These are phyloP conservation scores for Pogostemon cablin DNA, from an alignment of 257 asterid genomes.

Conservation along the genomic window DNA sequence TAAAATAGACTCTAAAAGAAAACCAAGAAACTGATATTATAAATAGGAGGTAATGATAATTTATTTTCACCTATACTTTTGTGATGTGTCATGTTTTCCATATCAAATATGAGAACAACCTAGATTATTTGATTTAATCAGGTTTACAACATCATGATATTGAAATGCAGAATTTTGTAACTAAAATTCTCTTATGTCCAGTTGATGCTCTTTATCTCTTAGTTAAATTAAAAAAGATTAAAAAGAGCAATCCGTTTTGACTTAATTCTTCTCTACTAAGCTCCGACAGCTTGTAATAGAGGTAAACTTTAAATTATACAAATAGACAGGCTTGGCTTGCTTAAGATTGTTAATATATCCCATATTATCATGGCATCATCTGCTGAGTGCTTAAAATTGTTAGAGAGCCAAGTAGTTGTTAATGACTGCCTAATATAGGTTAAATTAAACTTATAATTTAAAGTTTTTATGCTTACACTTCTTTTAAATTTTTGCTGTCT, in stretches of 20 bases:
- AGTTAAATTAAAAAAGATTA: not conserved
- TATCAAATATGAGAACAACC: not conserved
- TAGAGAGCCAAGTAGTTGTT: not conserved
- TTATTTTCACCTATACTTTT: not conserved
- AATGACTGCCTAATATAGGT: not conserved
- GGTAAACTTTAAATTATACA: not conserved
- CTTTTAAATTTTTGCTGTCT: not conserved
- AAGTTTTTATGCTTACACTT: not conserved
- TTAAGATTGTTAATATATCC: not conserved
- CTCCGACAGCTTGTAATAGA: not conserved
- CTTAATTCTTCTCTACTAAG: conserved; percentile 14
- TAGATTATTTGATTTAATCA: not conserved
- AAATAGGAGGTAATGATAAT: not conserved
- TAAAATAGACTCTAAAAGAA: conserved; percentile 1
- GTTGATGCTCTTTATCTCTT: not conserved
- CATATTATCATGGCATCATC: conserved; percentile 10
- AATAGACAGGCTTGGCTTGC: not conserved
- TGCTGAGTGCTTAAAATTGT: not conserved
- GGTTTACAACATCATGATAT: not conserved
- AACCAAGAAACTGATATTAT: not conserved
- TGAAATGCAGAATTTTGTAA: conserved; percentile 6
- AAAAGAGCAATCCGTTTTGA: not conserved
- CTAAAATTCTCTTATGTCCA: not conserved
- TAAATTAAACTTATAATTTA: not conserved
- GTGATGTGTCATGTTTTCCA: conserved; percentile 21